These are phyloP conservation scores for Lactifluus pinguis DNA, from an alignment of 768 basidiomycete species.

Conservation along the genomic window DNA sequence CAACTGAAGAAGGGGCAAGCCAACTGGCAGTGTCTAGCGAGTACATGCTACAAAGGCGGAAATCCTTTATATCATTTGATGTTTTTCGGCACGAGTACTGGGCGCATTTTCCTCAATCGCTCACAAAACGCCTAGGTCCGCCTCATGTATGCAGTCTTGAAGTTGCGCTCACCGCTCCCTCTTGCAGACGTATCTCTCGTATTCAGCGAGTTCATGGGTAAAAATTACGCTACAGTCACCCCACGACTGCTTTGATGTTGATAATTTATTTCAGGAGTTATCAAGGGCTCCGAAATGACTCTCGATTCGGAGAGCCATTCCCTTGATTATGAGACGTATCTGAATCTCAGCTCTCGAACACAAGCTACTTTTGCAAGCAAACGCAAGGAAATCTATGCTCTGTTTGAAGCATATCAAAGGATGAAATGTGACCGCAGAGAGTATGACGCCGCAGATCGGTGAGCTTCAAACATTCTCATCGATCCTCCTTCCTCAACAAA, in stretches of 20 bases:
- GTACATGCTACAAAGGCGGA: conserved; percentile 12
- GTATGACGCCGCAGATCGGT: conserved; percentile 58
- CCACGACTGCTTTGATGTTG: neutral
- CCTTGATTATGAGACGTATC: conserved; percentile 13
- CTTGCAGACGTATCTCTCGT: conserved; percentile 49
- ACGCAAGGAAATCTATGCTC: conserved; percentile 38
- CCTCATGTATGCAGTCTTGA: too few relatives aligned
- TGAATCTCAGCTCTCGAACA: conserved; percentile 38
- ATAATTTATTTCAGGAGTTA: conserved; percentile 36
- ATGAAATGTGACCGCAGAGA: conserved; percentile 36
- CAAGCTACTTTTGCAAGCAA: conserved; percentile 47
- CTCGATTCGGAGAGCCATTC: conserved; percentile 19
- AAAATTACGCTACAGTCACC: neutral
- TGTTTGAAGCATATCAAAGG: conserved; percentile 46
- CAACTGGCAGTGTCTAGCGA: conserved; percentile 4
- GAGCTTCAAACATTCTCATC: neutral
- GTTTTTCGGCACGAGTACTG: conserved; percentile 47
- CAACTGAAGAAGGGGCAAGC: neutral
- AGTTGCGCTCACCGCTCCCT: neutral
- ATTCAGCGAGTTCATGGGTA: conserved; percentile 60
- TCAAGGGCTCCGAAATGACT: conserved; percentile 56
- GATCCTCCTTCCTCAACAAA: neutral
- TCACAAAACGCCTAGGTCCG: conserved; percentile 51
- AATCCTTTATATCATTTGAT: conserved; percentile 33
- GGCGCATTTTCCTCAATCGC: conserved; percentile 47